Percentiles rank a stretch among this genome's conserved stretches.
Conservation (phyloP, 805 yeast species). For the Ogataea populi-albae region DNA sequence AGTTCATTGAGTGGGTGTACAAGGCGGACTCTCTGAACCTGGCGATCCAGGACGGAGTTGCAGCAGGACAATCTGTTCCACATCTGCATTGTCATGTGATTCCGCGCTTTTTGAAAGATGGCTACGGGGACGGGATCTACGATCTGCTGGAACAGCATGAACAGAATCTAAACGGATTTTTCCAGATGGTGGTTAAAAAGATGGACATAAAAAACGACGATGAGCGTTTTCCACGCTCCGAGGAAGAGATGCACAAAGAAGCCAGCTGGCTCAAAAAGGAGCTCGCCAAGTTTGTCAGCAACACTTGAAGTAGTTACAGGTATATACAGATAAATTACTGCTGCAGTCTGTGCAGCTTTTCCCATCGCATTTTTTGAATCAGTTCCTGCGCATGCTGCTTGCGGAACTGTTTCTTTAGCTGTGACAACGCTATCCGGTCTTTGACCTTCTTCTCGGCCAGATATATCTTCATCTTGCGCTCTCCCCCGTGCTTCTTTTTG, state of each 20-base stretch:
- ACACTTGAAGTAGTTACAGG: no score
- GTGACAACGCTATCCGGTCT: slow-evolving; percentile 41
- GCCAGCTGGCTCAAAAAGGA: slow-evolving; percentile 52
- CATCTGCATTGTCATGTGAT: slow-evolving; percentile 93
- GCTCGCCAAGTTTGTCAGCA: slow-evolving; percentile 37
- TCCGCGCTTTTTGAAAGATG: slow-evolving; percentile 69
- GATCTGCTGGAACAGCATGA: slow-evolving; percentile 56
- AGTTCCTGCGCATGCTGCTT: slow-evolving; percentile 17
- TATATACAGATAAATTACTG: slow-evolving; percentile 4
- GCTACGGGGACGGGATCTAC: slow-evolving; percentile 70
- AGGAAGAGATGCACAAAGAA: slow-evolving; percentile 69
- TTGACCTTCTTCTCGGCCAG: slow-evolving; percentile 59
- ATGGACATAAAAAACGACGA: slow-evolving; percentile 44
- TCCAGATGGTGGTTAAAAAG: slow-evolving; percentile 24
- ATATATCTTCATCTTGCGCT: slow-evolving; percentile 68
- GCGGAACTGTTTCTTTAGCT: slow-evolving; percentile 27
- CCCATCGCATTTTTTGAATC: slow-evolving; percentile 19
- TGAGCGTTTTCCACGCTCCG: slow-evolving; percentile 54
- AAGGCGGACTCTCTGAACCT: slow-evolving; percentile 82
- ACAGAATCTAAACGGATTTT: slow-evolving; percentile 42
- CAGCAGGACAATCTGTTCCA: slow-evolving; percentile 95
- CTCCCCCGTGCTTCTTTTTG: slow-evolving; percentile 81
- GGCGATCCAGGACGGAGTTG: slow-evolving; percentile 95
- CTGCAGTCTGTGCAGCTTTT: slow-evolving; percentile 22
- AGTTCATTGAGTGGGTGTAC: slow-evolving; percentile 62